Base-by-base conservation (phyloP, 164 flowering plant species). In the Stephania japonica region DNA sequence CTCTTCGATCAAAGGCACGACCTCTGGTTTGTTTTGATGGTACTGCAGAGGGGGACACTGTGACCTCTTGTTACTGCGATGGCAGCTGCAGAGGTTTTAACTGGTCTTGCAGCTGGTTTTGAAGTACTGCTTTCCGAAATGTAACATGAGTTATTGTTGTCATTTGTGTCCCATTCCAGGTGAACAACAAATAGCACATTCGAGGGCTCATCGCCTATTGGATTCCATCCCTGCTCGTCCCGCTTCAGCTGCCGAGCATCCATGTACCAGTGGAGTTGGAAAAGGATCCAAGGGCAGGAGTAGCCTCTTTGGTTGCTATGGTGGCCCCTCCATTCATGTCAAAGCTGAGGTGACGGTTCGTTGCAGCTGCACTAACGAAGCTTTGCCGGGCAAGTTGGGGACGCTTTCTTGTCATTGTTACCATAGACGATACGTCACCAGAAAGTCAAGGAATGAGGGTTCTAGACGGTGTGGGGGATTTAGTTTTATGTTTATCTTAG, bases 191-290 rank as follows among this genome's bases (percentile, higher is more conserved):
- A 62, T 68, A 67, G 38, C 49, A 23, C 72, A 70, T 74, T 72
- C 77, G 14, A 70, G 67, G 8, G 42, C 73, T 21, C 70, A 68
- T 42, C 53, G 38, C 23, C 59, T 79, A 50, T 72, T 83, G 75
- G 80, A 56, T 75, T 80, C 76, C 23, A 73, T 78, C 68, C 81
- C 80, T 6, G 73, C 75, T 67, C 73, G 43, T 65, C 78, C 84
- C 56, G 84, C 84, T 65, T 78, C 73, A 42, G 81, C 80, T 47
- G 83, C 86, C 59, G 81, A 81, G 80, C 72, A 70, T 27, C 74
- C 78, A 27, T 67, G 65, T 70, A 42, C 24, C 23, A 32, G 27
- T 7, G 70, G 53, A 56, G 41, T 12, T 49, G 77, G 53, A 64
- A 67, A 70, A 64, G 68, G 38, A 66, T 67, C 66, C 49, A 69